Conservation (phyloP, 148 eudicot species). For the Heliamphora exappendiculata region DNA sequence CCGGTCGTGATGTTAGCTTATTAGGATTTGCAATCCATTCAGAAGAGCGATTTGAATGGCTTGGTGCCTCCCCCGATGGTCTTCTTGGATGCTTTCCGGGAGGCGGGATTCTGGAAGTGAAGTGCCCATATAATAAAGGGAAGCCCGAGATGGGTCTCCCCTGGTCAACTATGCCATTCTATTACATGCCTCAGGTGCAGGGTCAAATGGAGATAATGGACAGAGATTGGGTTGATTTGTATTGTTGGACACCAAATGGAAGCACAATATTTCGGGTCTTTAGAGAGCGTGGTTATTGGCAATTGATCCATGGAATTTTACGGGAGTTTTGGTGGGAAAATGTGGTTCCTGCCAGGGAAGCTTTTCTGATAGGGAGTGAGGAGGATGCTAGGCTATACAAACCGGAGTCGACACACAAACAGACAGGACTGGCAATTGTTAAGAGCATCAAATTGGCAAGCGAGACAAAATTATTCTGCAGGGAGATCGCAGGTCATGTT, state of each 20-base stretch:
- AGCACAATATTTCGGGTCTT: conserved; percentile 64
- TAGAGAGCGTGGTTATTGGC: conserved; percentile 74
- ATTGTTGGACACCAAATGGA: conserved; percentile 91
- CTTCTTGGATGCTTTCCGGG: conserved; percentile 54
- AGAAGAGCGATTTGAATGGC: conserved; percentile 55
- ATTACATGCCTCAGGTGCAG: conserved; percentile 96
- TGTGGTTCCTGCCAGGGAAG: conserved; percentile 73
- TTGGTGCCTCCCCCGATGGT: conserved; percentile 95
- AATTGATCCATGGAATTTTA: conserved; percentile 60
- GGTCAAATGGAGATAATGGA: conserved; percentile 97
- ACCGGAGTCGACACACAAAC: conserved; percentile 61
- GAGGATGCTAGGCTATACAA: conserved; percentile 53
- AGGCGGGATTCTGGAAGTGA: conserved; percentile 83
- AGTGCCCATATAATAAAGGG: conserved; percentile 73
- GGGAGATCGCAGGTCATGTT: conserved; percentile 81
- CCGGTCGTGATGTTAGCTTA: conserved; percentile 60
- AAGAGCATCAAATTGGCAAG: conserved; percentile 61
- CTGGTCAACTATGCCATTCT: conserved; percentile 78
- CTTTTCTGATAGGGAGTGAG: conserved; percentile 42
- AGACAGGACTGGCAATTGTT: conserved; percentile 47
- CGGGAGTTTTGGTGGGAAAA: conserved; percentile 95
- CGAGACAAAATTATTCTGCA: conserved; percentile 68
- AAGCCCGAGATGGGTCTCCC: conserved; percentile 75
- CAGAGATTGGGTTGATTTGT: conserved; percentile 61
- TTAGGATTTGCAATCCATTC: conserved; percentile 78